These are phyloP conservation scores for Pueraria montana DNA, from an alignment of 306 rosid species.

Conservation along the genomic window DNA sequence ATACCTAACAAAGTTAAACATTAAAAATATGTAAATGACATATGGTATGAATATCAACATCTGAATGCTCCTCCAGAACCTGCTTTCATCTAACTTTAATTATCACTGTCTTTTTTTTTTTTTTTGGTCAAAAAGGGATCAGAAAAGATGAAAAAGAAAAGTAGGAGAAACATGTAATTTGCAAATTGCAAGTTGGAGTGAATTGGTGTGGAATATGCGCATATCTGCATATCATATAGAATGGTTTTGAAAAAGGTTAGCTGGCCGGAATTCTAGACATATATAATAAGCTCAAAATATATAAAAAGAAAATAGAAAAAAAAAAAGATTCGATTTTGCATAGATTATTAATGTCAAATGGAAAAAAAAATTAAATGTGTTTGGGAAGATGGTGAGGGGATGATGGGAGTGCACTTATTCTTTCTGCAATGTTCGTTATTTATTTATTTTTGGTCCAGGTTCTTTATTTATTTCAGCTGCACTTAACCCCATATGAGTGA, in stretches of 20 bases:
- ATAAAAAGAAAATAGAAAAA: neutral
- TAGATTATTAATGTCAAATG: slow-evolving; percentile 40
- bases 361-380: slow-evolving; percentile 30
- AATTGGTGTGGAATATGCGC: neutral
- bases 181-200: slow-evolving; percentile 40
- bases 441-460: slow-evolving; percentile 10
- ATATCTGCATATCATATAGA: neutral
- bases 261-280: slow-evolving; percentile 9
- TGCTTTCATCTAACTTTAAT: slow-evolving; percentile 30
- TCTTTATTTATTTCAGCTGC: neutral
- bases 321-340: slow-evolving; percentile 11
- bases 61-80: slow-evolving; percentile 12
- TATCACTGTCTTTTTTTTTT: neutral
- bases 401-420: slow-evolving; percentile 40
- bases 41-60: neutral
- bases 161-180: slow-evolving; percentile 45
- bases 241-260: slow-evolving; percentile 9
- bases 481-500: slow-evolving; percentile 5
- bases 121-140: slow-evolving; percentile 37
- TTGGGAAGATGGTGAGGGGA: slow-evolving; percentile 19
- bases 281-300: neutral
- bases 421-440: slow-evolving; percentile 15
- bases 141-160: neutral
- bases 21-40: slow-evolving; percentile 8
- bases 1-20: neutral